phyloP scores from a whole-genome alignment of 1,284 basidiomycete genomes.

The Pascua sp. region DNA sequence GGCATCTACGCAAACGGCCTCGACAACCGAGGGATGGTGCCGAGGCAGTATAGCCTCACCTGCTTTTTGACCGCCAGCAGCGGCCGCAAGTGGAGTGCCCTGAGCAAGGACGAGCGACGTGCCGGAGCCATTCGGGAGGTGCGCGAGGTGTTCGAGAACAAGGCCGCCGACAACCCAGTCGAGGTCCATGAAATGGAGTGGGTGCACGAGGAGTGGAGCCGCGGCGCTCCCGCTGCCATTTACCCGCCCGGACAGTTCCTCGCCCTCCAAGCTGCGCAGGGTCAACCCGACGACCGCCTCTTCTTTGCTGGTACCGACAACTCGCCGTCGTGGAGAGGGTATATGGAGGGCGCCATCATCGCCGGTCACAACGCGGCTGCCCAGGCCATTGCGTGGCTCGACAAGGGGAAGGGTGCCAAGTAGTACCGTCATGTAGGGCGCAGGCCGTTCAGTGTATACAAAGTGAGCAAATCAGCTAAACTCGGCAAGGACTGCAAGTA shows the following conservation, averaged over 20 bases:
- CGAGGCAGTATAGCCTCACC: slow-evolving; percentile 2
- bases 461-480: no score
- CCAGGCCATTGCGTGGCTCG: no score
- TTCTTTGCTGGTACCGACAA: slow-evolving; percentile 15
- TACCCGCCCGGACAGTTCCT: slow-evolving; percentile 7
- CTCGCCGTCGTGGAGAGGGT: slow-evolving; percentile 7
- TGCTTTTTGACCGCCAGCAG: background rate
- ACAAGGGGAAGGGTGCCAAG: no score
- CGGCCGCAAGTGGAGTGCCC: background rate
- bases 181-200: slow-evolving; percentile 6
- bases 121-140: background rate
- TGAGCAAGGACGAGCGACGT: slow-evolving; percentile 1
- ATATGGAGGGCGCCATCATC: slow-evolving; percentile 19
- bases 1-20: background rate
- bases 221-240: background rate
- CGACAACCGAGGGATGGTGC: background rate
- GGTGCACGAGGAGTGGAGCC: slow-evolving; percentile 7
- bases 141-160: background rate
- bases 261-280: background rate
- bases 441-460: no score
- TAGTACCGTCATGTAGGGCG: no score
- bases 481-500: no score
- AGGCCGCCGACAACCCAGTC: background rate
- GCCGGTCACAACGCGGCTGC: background rate
- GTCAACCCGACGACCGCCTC: slow-evolving; percentile 2